Evolutionary conservation across 2,329 filamentous ascomycete species (phyloP).

Genomic region (Diaporthe aspalathi): DNA sequence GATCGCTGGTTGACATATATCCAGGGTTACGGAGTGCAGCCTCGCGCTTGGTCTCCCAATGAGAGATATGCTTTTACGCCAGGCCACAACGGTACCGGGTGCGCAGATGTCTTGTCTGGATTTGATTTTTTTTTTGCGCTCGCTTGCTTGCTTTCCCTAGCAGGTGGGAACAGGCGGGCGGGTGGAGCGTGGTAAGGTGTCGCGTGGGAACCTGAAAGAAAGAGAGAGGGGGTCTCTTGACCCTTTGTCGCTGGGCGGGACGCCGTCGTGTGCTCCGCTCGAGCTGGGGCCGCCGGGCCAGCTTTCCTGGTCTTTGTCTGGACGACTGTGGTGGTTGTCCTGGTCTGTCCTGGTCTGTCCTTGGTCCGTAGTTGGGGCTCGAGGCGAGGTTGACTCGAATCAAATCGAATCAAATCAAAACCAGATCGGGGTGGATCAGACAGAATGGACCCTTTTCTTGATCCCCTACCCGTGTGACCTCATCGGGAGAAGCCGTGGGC

Average conservation of each 20-base stretch:
- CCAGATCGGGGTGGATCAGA: constrained; percentile 21
- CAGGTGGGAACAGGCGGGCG: constrained; percentile 20
- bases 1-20: constrained; percentile 3
- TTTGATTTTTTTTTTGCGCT: neutral
- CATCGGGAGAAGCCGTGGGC: constrained; percentile 15
- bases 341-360: constrained; percentile 12
- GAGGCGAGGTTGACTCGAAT: neutral
- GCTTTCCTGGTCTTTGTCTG: constrained; percentile 22
- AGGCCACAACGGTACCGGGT: constrained; percentile 21
- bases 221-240: constrained; percentile 12
- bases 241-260: constrained; percentile 18
- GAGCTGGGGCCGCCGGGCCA: neutral
- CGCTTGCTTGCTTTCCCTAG: neutral
- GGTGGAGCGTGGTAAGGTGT: constrained; percentile 30
- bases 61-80: constrained; percentile 18
- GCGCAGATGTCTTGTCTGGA: neutral
- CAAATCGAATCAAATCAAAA: constrained; percentile 17
- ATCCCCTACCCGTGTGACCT: constrained; percentile 20
- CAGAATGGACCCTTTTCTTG: constrained; percentile 7
- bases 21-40: neutral
- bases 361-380: too few relatives aligned
- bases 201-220: constrained; percentile 2
- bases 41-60: constrained; percentile 27
- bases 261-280: constrained; percentile 31
- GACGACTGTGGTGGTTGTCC: constrained; percentile 8